These are phyloP conservation scores for Candida ipomoeae DNA, from an alignment of 805 yeast genomes.

Conservation along the genomic window DNA sequence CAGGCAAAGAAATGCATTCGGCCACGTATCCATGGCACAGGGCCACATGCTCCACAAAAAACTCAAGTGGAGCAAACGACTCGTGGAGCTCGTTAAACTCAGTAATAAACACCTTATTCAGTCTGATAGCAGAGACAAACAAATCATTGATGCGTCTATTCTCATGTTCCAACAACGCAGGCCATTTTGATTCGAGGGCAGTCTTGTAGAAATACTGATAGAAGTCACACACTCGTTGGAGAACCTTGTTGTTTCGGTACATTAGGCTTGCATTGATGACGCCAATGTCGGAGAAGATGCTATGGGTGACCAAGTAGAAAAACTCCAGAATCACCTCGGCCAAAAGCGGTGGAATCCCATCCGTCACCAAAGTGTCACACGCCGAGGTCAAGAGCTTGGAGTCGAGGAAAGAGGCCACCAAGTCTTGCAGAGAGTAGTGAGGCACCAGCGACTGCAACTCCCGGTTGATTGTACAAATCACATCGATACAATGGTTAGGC, in stretches of 20 bases:
- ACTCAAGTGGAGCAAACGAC: conserved; percentile 7
- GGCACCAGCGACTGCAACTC: conserved; percentile 10
- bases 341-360: conserved; percentile 2
- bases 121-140: conserved; percentile 5
- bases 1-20: not conserved
- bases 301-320: conserved; percentile 10
- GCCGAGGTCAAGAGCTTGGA: conserved; percentile 13
- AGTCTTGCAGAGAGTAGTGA: conserved; percentile 6
- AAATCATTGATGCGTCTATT: conserved; percentile 7
- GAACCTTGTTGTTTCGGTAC: conserved; percentile 9
- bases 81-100: conserved; percentile 8
- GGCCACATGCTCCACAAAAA: conserved; percentile 7
- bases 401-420: conserved; percentile 10
- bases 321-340: conserved; percentile 8
- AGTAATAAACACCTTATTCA: conserved; percentile 5
- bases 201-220: conserved; percentile 8
- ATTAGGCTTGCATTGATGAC: conserved; percentile 8
- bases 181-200: not conserved
- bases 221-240: conserved; percentile 8
- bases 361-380: conserved; percentile 11
- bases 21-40: conserved; percentile 5
- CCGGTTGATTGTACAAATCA: conserved; percentile 11
- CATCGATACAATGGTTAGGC: conserved; percentile 11
- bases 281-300: conserved; percentile 9
- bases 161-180: conserved; percentile 2